phyloP scores from a whole-genome alignment of 2,329 filamentous ascomycete genomes.

The Penicillium frequentans region DNA sequence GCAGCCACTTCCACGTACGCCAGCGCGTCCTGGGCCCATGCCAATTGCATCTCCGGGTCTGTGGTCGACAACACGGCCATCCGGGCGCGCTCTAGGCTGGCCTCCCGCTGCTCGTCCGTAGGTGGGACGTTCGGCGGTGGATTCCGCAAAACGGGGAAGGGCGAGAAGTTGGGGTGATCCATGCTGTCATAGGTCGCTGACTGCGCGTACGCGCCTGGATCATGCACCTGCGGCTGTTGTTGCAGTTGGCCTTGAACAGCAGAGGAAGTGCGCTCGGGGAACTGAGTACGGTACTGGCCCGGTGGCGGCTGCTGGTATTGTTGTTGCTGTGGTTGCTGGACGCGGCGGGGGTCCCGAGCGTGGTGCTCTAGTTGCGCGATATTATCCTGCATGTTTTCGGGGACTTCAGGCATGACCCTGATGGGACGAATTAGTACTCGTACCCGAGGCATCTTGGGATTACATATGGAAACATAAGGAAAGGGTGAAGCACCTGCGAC shows the following conservation, averaged over 20 bases:
- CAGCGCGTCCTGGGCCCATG: constrained; percentile 92
- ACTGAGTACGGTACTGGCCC: constrained; percentile 34
- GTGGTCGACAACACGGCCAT: constrained; percentile 85
- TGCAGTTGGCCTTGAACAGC: constrained; percentile 32
- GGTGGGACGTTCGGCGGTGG: constrained; percentile 85
- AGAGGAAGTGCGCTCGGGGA: constrained; percentile 39
- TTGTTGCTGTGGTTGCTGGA: constrained; percentile 33
- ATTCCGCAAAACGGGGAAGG: constrained; percentile 80
- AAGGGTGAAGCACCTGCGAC: not conserved
- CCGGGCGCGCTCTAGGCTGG: constrained; percentile 80
- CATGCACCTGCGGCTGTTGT: constrained; percentile 28
- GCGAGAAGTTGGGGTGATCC: constrained; percentile 77
- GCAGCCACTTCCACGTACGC: constrained; percentile 82
- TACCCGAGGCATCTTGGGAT: constrained; percentile 18
- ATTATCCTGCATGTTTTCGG: constrained; percentile 94
- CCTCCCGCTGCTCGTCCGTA: constrained; percentile 91
- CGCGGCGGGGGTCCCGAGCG: constrained; percentile 54
- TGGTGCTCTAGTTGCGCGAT: constrained; percentile 87
- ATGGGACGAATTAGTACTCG: constrained; percentile 24
- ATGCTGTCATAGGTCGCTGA: constrained; percentile 49
- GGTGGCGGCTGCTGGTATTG: constrained; percentile 30
- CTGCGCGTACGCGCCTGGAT: constrained; percentile 51
- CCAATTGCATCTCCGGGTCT: constrained; percentile 93
- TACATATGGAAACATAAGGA: constrained; percentile 2
- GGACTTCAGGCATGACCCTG: constrained; percentile 92